A percentile compares a stretch with the other conserved stretches of the same genome.
phyloP scores from a whole-genome alignment of 2,329 filamentous ascomycete genomes.

The Cladophialophora bantiana region DNA sequence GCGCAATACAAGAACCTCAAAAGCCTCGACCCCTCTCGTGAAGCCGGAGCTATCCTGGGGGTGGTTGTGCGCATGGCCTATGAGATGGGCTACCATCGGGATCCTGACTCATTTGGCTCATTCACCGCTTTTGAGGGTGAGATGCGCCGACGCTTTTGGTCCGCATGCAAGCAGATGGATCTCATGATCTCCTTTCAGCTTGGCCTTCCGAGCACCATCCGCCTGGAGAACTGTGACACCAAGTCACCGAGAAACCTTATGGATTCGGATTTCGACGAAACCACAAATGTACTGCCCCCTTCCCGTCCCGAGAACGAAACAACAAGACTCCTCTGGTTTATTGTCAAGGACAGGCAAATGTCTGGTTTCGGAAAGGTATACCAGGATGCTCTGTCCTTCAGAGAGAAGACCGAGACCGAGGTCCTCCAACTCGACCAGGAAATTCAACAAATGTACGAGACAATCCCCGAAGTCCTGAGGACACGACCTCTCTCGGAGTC shows the following conservation, averaged over 20 bases:
- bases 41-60: slow-evolving; percentile 61
- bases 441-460: slow-evolving; percentile 36
- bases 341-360: slow-evolving; percentile 43
- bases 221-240: slow-evolving; percentile 67
- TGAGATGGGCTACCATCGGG: slow-evolving; percentile 68
- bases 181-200: slow-evolving; percentile 68
- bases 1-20: slow-evolving; percentile 61
- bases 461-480: slow-evolving; percentile 35
- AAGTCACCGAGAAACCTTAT: slow-evolving; percentile 64
- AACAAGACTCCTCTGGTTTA: slow-evolving; percentile 43
- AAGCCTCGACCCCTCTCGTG: slow-evolving; percentile 60
- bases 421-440: slow-evolving; percentile 39
- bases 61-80: slow-evolving; percentile 66
- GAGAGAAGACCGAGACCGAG: slow-evolving; percentile 27
- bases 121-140: slow-evolving; percentile 65
- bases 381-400: slow-evolving; percentile 42
- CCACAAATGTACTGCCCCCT: slow-evolving; percentile 59
- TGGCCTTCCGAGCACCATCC: slow-evolving; percentile 68
- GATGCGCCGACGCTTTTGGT: slow-evolving; percentile 55
- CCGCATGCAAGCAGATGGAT: slow-evolving; percentile 61
- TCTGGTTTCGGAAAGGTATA: slow-evolving; percentile 41
- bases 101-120: slow-evolving; percentile 43
- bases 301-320: slow-evolving; percentile 60
- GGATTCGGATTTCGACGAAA: slow-evolving; percentile 66
- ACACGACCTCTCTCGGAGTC: slow-evolving; percentile 41